Conservation (phyloP, 805 yeast species). For the Wickerhamomyces mucosus region DNA sequence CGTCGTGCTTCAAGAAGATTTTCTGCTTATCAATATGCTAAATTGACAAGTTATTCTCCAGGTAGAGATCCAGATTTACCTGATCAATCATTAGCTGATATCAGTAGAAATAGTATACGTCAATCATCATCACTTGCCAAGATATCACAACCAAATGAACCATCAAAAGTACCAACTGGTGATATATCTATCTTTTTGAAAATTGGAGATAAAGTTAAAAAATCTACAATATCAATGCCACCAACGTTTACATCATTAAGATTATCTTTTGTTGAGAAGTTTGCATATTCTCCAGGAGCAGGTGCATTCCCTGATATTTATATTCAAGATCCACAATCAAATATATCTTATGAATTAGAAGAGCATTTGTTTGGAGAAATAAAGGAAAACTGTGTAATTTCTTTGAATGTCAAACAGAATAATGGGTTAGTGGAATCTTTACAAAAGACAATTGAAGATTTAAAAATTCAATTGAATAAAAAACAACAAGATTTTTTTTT, state of each 20-base stretch:
- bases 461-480: slow-evolving; percentile 9
- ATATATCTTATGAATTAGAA: slow-evolving; percentile 73
- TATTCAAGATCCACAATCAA: slow-evolving; percentile 49
- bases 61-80: slow-evolving; percentile 21
- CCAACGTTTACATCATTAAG: slow-evolving; percentile 38
- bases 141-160: neutral
- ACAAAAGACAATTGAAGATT: slow-evolving; percentile 11
- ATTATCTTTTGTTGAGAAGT: slow-evolving; percentile 74
- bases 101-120: slow-evolving; percentile 7
- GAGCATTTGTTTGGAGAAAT: slow-evolving; percentile 54
- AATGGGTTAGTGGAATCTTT: slow-evolving; percentile 10
- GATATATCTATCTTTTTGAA: slow-evolving; percentile 33
- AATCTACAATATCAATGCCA: slow-evolving; percentile 27
- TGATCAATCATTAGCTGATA: slow-evolving; percentile 13
- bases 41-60: slow-evolving; percentile 42
- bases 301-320: slow-evolving; percentile 72
- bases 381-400: slow-evolving; percentile 46
- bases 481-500: slow-evolving; percentile 10
- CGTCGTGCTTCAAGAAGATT: slow-evolving; percentile 90
- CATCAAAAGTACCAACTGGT: neutral
- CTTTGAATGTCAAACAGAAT: slow-evolving; percentile 40
- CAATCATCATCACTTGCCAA: slow-evolving; percentile 4
- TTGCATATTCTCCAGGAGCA: slow-evolving; percentile 71
- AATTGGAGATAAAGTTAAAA: slow-evolving; percentile 45
- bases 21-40: slow-evolving; percentile 88